These are phyloP conservation scores for Lentinula detonsa DNA, from an alignment of 768 basidiomycete genomes.

Conservation along the genomic window DNA sequence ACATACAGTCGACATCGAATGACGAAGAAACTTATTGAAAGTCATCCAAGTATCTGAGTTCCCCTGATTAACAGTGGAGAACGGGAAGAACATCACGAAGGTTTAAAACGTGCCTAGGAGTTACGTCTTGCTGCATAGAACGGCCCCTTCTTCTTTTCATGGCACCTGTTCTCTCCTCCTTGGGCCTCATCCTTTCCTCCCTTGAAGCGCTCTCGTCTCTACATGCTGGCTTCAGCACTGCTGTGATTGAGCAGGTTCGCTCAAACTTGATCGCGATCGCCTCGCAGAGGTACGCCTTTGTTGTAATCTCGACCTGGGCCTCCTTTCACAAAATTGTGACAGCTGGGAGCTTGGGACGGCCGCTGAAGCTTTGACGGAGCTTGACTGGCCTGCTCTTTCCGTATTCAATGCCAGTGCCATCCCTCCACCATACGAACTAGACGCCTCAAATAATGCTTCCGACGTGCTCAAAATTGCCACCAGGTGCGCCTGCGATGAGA, in stretches of 20 bases:
- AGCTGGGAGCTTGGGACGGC: conserved; percentile 62
- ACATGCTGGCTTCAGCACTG: conserved; percentile 13
- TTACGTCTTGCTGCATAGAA: background rate
- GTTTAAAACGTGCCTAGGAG: background rate
- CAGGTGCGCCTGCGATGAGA: conserved; percentile 20
- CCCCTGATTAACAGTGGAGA: background rate
- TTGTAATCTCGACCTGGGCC: background rate
- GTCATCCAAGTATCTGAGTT: background rate
- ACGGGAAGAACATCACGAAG: background rate
- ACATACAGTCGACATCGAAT: background rate
- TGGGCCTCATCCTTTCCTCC: background rate
- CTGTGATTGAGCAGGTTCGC: conserved; percentile 15
- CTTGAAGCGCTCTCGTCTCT: background rate
- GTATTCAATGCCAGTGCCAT: conserved; percentile 38
- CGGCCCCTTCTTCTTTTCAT: background rate
- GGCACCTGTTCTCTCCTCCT: background rate
- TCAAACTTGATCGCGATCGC: conserved; percentile 19
- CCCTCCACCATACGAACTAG: conserved; percentile 30
- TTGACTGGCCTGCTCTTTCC: conserved; percentile 41
- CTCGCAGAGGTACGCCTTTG: conserved; percentile 18
- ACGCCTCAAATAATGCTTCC: conserved; percentile 21
- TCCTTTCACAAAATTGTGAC: background rate
- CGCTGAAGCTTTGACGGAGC: conserved; percentile 50
- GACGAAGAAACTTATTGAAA: background rate
- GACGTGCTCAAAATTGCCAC: conserved; percentile 37